Evolutionary conservation across 2,329 filamentous ascomycete genomes (phyloP).

Genomic region (Macrophomina tecta): DNA sequence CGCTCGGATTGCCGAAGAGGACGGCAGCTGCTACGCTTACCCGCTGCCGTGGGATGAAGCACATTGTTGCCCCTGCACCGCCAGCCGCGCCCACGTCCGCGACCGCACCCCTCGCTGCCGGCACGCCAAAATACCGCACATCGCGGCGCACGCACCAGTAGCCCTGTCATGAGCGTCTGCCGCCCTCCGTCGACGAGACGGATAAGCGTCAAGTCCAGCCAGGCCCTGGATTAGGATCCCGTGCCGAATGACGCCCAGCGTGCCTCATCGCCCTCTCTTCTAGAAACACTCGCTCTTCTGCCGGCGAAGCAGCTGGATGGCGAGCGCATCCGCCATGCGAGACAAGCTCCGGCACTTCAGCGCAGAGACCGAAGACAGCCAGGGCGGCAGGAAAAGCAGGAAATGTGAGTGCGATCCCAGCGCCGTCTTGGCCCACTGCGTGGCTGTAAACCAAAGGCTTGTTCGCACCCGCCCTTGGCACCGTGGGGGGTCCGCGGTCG

Average conservation of each 20-base stretch:
- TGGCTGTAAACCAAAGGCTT: conserved; percentile 15
- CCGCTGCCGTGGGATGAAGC: conserved; percentile 2
- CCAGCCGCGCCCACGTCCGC: conserved; percentile 4
- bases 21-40: neutral
- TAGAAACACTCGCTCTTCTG: neutral
- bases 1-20: too few species aligned
- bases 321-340: too few species aligned
- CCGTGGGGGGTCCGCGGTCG: neutral
- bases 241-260: conserved; percentile 4
- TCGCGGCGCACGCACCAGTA: neutral
- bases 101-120: neutral
- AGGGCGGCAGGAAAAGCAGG: neutral
- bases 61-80: neutral
- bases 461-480: conserved; percentile 6
- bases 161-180: conserved; percentile 13
- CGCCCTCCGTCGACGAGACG: neutral
- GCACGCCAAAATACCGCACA: conserved; percentile 9
- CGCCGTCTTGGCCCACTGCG: conserved; percentile 1
- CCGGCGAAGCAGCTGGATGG: too few species aligned
- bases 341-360: neutral
- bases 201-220: conserved; percentile 11
- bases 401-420: neutral
- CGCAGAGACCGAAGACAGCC: neutral
- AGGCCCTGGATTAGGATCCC: conserved; percentile 4
- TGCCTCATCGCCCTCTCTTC: neutral